phyloP scores from a whole-genome alignment of 1,284 basidiomycete genomes.

The Amylostereum chailletii region DNA sequence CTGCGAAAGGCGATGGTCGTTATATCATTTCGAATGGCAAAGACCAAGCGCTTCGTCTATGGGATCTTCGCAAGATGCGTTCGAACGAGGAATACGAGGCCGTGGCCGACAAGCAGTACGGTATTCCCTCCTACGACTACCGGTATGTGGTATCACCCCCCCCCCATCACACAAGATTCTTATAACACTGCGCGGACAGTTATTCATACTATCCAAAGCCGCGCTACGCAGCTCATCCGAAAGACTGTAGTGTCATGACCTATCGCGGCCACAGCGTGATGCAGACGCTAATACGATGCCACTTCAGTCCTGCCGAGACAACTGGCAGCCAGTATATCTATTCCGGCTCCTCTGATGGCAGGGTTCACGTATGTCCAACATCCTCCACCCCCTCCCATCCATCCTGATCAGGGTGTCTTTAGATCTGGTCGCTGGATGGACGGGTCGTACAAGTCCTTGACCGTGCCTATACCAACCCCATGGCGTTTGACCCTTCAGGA shows the following conservation, averaged over 20 bases:
- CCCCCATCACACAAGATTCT: neutral
- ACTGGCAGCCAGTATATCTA: slow-evolving; percentile 94
- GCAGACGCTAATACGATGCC: slow-evolving; percentile 89
- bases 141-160: slow-evolving; percentile 32
- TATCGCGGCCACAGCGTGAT: slow-evolving; percentile 91
- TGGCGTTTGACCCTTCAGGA: slow-evolving; percentile 58
- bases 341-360: slow-evolving; percentile 81
- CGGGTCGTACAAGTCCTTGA: slow-evolving; percentile 79
- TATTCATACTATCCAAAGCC: slow-evolving; percentile 63
- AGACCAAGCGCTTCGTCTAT: slow-evolving; percentile 87
- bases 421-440: slow-evolving; percentile 96
- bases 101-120: slow-evolving; percentile 46
- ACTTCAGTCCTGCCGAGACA: slow-evolving; percentile 88
- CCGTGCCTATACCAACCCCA: slow-evolving; percentile 66
- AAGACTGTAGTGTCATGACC: slow-evolving; percentile 93
- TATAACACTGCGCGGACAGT: slow-evolving; percentile 26
- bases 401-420: slow-evolving; percentile 9
- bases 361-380: slow-evolving; percentile 57
- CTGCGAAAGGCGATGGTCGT: slow-evolving; percentile 87
- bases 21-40: slow-evolving; percentile 98
- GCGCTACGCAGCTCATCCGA: slow-evolving; percentile 56
- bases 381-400: neutral
- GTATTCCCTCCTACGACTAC: slow-evolving; percentile 73
- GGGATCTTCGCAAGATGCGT: slow-evolving; percentile 94
- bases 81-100: slow-evolving; percentile 61